phyloP scores from a whole-genome alignment of 2,329 filamentous ascomycete genomes.

The Paracamarosporium sp. region DNA sequence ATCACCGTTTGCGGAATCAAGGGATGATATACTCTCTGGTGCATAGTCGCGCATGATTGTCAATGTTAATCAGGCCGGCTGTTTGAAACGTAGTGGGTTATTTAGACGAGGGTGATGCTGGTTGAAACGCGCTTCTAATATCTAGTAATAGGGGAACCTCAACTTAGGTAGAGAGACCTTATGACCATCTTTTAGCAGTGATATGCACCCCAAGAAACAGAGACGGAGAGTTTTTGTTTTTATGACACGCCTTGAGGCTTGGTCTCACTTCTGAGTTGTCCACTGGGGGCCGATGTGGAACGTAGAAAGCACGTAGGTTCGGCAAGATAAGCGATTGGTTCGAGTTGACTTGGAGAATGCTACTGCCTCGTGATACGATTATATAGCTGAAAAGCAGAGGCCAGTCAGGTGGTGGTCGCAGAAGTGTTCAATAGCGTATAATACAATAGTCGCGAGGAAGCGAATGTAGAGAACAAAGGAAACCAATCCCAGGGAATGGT shows the following conservation, averaged over 20 bases:
- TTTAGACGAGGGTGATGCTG: conserved; percentile 12
- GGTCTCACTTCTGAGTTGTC: background rate
- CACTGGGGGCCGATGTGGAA: conserved; percentile 4
- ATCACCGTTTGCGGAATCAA: conserved; percentile 2
- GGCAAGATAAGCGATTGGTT: conserved; percentile 3
- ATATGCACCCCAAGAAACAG: background rate
- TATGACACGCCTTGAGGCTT: background rate
- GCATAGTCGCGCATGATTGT: conserved; percentile 11
- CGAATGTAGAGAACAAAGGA: background rate
- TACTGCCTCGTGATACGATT: background rate
- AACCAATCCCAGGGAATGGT: background rate
- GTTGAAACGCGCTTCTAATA: conserved; percentile 8
- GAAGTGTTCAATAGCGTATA: background rate
- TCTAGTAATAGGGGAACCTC: conserved; percentile 12
- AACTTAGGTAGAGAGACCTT: background rate
- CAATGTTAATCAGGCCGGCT: conserved; percentile 8
- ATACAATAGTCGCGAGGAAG: background rate
- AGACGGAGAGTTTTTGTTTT: background rate
- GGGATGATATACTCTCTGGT: conserved; percentile 10
- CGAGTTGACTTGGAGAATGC: no score
- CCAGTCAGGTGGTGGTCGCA: background rate
- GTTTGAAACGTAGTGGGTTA: conserved; percentile 16
- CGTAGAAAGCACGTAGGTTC: background rate
- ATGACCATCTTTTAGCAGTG: background rate
- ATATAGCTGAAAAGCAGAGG: background rate